Evolutionary conservation across 805 yeast species (phyloP).

Genomic region (Zygotorulaspora florentina): DNA sequence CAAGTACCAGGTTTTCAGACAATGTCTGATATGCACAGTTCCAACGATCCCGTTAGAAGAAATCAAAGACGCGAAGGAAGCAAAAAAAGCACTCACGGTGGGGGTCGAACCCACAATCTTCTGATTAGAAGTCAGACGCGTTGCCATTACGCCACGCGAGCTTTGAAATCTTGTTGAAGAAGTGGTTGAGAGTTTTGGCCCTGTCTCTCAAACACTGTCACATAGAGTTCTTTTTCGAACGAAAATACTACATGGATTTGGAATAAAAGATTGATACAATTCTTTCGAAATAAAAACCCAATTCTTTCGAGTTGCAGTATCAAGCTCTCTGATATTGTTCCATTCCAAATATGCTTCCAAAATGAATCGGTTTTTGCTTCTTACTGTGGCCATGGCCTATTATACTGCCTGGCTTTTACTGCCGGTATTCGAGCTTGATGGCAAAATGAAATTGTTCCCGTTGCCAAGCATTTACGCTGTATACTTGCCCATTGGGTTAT

Average conservation of each 20-base stretch:
- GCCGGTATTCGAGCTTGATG: constrained; percentile 31
- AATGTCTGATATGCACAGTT: neutral
- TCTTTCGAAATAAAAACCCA: neutral
- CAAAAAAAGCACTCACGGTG: constrained; percentile 44
- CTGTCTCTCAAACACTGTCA: no score
- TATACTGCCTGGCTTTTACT: constrained; percentile 31
- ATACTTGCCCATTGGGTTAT: constrained; percentile 28
- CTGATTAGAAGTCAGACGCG: constrained; percentile 56
- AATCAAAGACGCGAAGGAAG: constrained; percentile 4
- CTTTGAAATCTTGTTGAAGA: constrained; percentile 24
- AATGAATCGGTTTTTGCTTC: constrained; percentile 27
- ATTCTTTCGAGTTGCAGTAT: no score
- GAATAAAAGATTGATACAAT: neutral
- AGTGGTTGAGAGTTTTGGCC: no score
- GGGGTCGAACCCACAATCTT: constrained; percentile 56
- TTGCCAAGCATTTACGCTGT: constrained; percentile 31
- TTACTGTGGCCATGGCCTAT: constrained; percentile 22
- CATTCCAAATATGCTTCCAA: neutral
- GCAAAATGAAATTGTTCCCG: constrained; percentile 23
- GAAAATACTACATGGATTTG: no score
- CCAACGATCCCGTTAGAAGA: neutral
- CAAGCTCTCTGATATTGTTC: no score
- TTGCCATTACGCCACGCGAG: constrained; percentile 55
- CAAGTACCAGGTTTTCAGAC: neutral
- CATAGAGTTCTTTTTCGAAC: no score